phyloP scores from a whole-genome alignment of 805 yeast genomes.

The Pichia eremophila region DNA sequence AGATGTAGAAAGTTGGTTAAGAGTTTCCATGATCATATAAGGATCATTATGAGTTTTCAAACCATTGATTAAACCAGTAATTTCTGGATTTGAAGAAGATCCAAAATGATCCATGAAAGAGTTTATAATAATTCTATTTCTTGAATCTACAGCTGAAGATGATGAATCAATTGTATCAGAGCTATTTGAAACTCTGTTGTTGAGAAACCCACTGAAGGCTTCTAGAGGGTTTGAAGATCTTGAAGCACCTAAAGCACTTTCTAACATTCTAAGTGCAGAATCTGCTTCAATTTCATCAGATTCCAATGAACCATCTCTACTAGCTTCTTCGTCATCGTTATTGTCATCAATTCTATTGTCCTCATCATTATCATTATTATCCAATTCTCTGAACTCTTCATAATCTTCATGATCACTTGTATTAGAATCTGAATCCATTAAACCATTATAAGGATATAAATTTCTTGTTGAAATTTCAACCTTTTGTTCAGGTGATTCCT shows the following conservation, averaged over 20 bases:
- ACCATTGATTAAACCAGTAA: constrained; percentile 27
- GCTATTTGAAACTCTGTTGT: background rate
- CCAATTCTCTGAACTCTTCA: background rate
- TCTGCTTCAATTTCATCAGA: constrained; percentile 9
- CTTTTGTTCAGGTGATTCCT: constrained; percentile 9
- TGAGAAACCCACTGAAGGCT: background rate
- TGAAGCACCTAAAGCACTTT: constrained; percentile 4
- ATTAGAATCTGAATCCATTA: background rate
- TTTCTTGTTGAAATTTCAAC: background rate
- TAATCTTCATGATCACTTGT: background rate
- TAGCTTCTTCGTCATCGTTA: constrained; percentile 10
- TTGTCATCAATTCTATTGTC: constrained; percentile 13
- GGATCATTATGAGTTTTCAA: constrained; percentile 44
- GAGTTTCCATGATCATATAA: constrained; percentile 50
- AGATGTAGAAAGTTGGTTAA: constrained; percentile 55
- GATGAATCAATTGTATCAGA: background rate
- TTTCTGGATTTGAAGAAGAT: constrained; percentile 8
- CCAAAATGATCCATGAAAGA: constrained; percentile 22
- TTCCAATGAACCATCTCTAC: background rate
- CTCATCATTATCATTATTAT: constrained; percentile 10
- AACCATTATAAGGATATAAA: background rate
- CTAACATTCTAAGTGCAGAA: constrained; percentile 10
- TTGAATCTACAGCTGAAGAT: background rate
- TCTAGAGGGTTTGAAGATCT: background rate
- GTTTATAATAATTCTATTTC: constrained; percentile 20